A percentile compares a stretch with the other conserved stretches of the same genome.
Evolutionary conservation across 2,329 filamentous ascomycete genomes (phyloP).

Genomic region (Fusarium nisikadoi): DNA sequence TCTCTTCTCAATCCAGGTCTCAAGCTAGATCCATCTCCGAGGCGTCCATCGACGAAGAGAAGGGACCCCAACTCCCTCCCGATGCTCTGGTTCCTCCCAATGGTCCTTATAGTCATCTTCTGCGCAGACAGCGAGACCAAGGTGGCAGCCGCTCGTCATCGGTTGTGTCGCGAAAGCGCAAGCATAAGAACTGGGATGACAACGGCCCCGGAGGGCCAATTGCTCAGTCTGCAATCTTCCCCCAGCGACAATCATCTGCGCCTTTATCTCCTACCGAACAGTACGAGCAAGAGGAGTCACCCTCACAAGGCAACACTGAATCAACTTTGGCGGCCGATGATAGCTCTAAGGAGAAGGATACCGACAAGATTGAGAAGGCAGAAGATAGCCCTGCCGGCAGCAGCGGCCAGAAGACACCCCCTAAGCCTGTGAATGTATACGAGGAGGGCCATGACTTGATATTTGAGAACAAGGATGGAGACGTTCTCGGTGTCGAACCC

Average conservation of each 20-base stretch:
- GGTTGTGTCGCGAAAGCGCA: constrained; percentile 69
- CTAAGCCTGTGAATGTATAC: constrained; percentile 71
- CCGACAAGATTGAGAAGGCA: constrained; percentile 39
- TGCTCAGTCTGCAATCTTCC: constrained; percentile 88
- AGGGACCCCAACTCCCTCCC: constrained; percentile 69
- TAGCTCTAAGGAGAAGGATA: constrained; percentile 47
- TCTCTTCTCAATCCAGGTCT: constrained; percentile 76
- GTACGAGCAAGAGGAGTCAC: constrained; percentile 45
- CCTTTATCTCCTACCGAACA: constrained; percentile 34
- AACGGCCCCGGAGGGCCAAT: constrained; percentile 89
- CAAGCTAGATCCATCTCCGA: constrained; percentile 88
- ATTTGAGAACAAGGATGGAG: constrained; percentile 87
- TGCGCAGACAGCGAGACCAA: constrained; percentile 86
- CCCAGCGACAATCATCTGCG: constrained; percentile 57
- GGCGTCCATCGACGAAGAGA: constrained; percentile 74
- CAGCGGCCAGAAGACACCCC: constrained; percentile 39
- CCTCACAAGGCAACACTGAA: constrained; percentile 48
- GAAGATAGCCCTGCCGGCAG: constrained; percentile 36
- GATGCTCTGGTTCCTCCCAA: constrained; percentile 79
- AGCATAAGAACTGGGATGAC: constrained; percentile 74
- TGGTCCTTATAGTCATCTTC: constrained; percentile 64
- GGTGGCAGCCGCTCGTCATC: constrained; percentile 70
- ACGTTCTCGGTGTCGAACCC: constrained; percentile 76
- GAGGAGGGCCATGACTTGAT: constrained; percentile 83
- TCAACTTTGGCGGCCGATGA: constrained; percentile 49